These are phyloP conservation scores for Domatiomyces catenatus DNA, from an alignment of 2,329 filamentous ascomycete species.

Conservation along the genomic window DNA sequence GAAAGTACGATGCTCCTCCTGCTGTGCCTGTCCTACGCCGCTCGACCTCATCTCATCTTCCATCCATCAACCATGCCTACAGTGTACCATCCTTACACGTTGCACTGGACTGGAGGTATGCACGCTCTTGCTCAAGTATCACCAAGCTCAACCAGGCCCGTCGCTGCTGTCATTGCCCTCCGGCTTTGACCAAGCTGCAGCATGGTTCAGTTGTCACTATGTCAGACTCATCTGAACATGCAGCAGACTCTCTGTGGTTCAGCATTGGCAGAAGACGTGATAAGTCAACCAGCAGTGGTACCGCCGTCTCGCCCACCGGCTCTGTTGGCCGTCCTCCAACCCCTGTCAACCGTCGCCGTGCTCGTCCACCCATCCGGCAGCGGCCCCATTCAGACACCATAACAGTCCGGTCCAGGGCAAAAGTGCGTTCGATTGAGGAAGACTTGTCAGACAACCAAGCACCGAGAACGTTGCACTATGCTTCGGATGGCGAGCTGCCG, in stretches of 20 bases:
- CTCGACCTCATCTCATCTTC: background rate
- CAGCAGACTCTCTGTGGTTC: background rate
- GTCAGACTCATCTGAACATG: background rate
- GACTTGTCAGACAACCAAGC: background rate
- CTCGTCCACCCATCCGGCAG: background rate
- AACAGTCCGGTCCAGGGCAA: background rate
- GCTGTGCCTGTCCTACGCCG: background rate
- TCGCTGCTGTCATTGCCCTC: background rate
- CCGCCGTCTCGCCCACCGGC: background rate
- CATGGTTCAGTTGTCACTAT: background rate
- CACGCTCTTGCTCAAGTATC: background rate
- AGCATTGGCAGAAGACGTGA: background rate
- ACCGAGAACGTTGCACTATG: background rate
- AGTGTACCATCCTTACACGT: background rate
- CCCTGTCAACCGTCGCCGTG: background rate
- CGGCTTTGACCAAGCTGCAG: background rate
- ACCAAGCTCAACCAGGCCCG: background rate
- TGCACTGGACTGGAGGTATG: background rate
- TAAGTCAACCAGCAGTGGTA: background rate
- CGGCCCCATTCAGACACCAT: background rate
- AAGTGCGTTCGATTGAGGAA: slow-evolving; percentile 3
- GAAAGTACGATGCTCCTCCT: background rate
- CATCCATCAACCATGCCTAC: background rate
- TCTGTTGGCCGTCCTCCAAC: background rate
- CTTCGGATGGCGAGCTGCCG: background rate